These are phyloP conservation scores for Castanea crenata DNA, from an alignment of 306 rosid species.

Conservation along the genomic window DNA sequence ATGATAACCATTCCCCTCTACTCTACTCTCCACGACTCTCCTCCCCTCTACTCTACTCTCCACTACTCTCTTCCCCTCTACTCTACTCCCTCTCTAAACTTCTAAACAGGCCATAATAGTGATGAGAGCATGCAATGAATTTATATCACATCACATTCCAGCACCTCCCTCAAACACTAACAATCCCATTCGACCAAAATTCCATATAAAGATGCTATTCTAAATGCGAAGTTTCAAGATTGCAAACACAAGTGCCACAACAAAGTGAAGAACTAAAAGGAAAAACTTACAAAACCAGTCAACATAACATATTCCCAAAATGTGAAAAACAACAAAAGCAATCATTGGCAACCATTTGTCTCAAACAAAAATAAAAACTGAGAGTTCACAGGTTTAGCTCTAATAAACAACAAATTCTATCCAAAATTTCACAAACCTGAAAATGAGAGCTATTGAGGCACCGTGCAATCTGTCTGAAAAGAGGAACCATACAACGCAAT, in stretches of 20 bases:
- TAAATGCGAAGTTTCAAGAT: not conserved
- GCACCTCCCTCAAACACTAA: not conserved
- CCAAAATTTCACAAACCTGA: slow-evolving; percentile 60
- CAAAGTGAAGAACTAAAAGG: not conserved
- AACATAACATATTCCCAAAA: not conserved
- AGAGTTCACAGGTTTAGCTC: no score
- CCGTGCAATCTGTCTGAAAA: slow-evolving; percentile 86
- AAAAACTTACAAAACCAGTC: not conserved
- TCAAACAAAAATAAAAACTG: no score
- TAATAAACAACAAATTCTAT: no score
- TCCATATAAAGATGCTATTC: not conserved
- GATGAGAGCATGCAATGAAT: not conserved
- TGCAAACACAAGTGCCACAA: not conserved
- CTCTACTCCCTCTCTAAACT: no score
- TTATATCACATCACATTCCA: not conserved
- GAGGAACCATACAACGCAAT: slow-evolving; percentile 88
- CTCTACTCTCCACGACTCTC: no score
- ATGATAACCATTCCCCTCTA: no score
- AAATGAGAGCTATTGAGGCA: slow-evolving; percentile 89
- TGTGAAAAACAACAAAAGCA: no score
- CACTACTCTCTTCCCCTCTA: no score
- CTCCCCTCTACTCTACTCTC: no score
- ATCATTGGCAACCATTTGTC: no score
- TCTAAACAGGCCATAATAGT: not conserved
- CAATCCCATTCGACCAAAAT: not conserved